These are phyloP conservation scores for Xeromyces bisporus DNA, from an alignment of 495 filamentous ascomycete species.

Conservation along the genomic window DNA sequence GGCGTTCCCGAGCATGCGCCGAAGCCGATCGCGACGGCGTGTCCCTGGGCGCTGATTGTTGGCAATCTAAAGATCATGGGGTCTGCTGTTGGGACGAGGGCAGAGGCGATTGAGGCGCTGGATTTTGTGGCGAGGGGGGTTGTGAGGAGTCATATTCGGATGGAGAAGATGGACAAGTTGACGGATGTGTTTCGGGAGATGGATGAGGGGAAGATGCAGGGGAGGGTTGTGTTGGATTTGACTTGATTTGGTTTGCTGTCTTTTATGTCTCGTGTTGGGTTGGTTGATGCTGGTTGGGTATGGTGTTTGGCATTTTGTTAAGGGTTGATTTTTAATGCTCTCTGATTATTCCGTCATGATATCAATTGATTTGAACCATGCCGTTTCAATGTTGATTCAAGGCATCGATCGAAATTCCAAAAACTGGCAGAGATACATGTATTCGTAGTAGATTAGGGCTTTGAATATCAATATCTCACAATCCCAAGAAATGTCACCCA, in stretches of 20 bases:
- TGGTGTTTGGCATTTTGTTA: too few species aligned
- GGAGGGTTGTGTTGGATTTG: constrained; percentile 43
- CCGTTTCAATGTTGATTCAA: background rate
- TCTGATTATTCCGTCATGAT: too few species aligned
- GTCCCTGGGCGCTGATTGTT: constrained; percentile 32
- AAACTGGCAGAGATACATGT: too few species aligned
- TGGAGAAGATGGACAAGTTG: constrained; percentile 45
- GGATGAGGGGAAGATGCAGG: constrained; percentile 37
- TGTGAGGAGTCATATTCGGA: constrained; percentile 40
- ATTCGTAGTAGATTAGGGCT: too few species aligned
- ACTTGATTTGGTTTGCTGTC: constrained; percentile 11
- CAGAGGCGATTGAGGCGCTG: constrained; percentile 48
- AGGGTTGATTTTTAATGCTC: too few species aligned
- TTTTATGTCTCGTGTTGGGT: too few species aligned
- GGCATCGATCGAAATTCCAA: too few species aligned
- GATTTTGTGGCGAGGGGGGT: constrained; percentile 45
- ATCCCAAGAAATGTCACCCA: too few species aligned
- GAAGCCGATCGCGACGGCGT: constrained; percentile 38
- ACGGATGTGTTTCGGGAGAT: constrained; percentile 46
- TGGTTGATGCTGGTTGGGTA: too few species aligned
- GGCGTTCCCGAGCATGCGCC: constrained; percentile 48
- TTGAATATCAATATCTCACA: background rate
- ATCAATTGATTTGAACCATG: background rate
- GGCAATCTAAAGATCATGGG: constrained; percentile 41
- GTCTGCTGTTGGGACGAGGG: constrained; percentile 45